A percentile compares a stretch with the other conserved stretches of the same genome.
phyloP scores from a whole-genome alignment of 768 basidiomycete genomes.

The Agaricus bisporus region DNA sequence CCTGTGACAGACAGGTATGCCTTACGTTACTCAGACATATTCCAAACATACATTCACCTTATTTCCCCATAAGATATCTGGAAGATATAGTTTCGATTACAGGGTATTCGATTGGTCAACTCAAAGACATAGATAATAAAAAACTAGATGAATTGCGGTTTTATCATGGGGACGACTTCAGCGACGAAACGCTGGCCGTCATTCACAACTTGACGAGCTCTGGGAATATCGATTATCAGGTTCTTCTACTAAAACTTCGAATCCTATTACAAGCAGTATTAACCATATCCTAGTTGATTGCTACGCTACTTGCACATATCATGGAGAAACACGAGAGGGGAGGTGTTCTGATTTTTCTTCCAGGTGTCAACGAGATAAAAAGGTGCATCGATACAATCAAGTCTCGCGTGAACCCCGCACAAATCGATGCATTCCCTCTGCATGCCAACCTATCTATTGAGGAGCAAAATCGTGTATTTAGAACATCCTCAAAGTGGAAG shows the following conservation, averaged over 20 bases:
- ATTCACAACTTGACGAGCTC: constrained; percentile 57
- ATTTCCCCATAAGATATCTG: constrained; percentile 51
- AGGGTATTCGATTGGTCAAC: constrained; percentile 44
- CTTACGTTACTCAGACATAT: not conserved
- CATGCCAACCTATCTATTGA: constrained; percentile 85
- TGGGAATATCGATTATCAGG: constrained; percentile 71
- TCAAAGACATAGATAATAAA: constrained; percentile 29
- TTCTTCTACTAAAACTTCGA: constrained; percentile 17
- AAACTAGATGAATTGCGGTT: constrained; percentile 39
- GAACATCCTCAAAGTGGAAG: constrained; percentile 61
- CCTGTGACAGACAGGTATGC: constrained; percentile 71
- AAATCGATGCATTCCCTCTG: constrained; percentile 62
- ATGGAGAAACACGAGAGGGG: constrained; percentile 42
- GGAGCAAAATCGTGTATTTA: constrained; percentile 79
- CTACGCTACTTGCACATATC: constrained; percentile 60
- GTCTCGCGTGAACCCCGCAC: constrained; percentile 22
- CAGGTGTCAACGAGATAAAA: constrained; percentile 86
- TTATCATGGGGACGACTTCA: constrained; percentile 43
- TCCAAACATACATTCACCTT: too few species aligned
- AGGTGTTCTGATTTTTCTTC: constrained; percentile 82
- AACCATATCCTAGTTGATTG: constrained; percentile 45
- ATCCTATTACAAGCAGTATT: not conserved
- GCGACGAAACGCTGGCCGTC: constrained; percentile 40
- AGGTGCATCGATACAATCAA: constrained; percentile 64
- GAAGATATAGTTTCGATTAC: constrained; percentile 68